Percentiles rank a stretch among this genome's conserved stretches.
phyloP scores from a whole-genome alignment of 805 yeast genomes.

The Saccharomycopsis javanensis region DNA sequence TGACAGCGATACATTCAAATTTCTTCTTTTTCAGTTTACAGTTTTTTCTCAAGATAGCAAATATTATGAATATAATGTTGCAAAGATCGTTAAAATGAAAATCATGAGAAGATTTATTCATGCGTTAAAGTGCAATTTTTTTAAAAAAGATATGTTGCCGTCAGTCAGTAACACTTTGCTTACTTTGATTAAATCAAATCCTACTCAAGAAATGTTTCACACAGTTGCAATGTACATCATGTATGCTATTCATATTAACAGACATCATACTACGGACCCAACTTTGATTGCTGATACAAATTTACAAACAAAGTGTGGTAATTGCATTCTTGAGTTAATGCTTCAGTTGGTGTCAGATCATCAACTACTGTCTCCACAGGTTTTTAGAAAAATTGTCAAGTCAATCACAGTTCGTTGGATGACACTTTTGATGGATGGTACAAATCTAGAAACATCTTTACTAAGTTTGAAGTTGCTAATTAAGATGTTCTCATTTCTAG shows the following conservation, averaged over 20 bases:
- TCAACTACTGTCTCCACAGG: slow-evolving; percentile 18
- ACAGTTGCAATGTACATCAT: slow-evolving; percentile 42
- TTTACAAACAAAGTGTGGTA: slow-evolving; percentile 27
- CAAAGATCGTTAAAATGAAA: slow-evolving; percentile 44
- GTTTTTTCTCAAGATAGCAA: slow-evolving; percentile 46
- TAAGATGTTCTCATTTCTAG: slow-evolving; percentile 37
- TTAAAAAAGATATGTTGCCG: slow-evolving; percentile 30
- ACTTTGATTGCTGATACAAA: slow-evolving; percentile 25
- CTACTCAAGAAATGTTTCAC: slow-evolving; percentile 45
- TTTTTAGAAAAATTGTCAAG: slow-evolving; percentile 37
- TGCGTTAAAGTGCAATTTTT: slow-evolving; percentile 25
- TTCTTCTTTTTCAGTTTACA: slow-evolving; percentile 48
- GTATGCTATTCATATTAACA: slow-evolving; percentile 35
- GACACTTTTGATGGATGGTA: slow-evolving; percentile 37
- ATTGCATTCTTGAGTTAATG: slow-evolving; percentile 30
- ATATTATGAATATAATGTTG: slow-evolving; percentile 39
- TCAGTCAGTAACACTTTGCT: slow-evolving; percentile 32
- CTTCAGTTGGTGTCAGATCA: slow-evolving; percentile 35
- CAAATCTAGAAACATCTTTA: slow-evolving; percentile 28
- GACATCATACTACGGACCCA: slow-evolving; percentile 22
- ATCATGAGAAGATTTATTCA: slow-evolving; percentile 29
- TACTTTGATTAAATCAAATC: slow-evolving; percentile 35
- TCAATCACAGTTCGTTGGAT: slow-evolving; percentile 61
- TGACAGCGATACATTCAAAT: slow-evolving; percentile 37
- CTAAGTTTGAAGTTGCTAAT: slow-evolving; percentile 37